These are phyloP conservation scores for Aureobasidium sp. DNA, from an alignment of 2,329 filamentous ascomycete species.

Conservation along the genomic window DNA sequence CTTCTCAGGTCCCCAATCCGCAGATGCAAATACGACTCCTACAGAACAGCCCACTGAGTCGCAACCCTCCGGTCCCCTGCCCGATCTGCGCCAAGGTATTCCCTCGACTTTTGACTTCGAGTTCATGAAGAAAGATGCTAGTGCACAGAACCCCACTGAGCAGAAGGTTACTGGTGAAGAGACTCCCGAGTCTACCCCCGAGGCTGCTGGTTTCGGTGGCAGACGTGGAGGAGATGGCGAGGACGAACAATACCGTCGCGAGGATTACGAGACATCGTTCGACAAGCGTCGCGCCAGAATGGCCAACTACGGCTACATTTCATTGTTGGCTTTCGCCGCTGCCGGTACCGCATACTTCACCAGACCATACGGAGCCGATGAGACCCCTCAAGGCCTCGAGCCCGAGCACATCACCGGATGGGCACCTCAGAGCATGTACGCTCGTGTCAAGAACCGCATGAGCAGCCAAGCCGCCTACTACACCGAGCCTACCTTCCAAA, in stretches of 20 bases:
- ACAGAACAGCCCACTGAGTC: constrained; percentile 30
- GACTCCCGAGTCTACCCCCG: constrained; percentile 16
- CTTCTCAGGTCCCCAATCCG: constrained; percentile 29
- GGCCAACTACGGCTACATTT: constrained; percentile 66
- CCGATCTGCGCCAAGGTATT: constrained; percentile 89
- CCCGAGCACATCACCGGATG: constrained; percentile 72
- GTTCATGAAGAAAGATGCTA: constrained; percentile 38
- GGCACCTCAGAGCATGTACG: constrained; percentile 68
- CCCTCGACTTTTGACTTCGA: constrained; percentile 84
- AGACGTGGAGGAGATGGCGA: constrained; percentile 22
- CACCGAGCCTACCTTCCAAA: constrained; percentile 89
- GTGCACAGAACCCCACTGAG: constrained; percentile 19
- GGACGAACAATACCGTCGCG: constrained; percentile 63
- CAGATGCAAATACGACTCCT: constrained; percentile 30
- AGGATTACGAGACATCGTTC: constrained; percentile 82
- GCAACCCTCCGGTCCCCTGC: constrained; percentile 54
- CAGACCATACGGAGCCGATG: constrained; percentile 75
- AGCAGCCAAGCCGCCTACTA: constrained; percentile 80
- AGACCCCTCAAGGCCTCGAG: constrained; percentile 46
- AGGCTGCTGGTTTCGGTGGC: constrained; percentile 25
- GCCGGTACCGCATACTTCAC: constrained; percentile 67
- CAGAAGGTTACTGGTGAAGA: constrained; percentile 25
- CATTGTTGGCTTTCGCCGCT: constrained; percentile 50
- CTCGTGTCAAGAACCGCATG: constrained; percentile 68
- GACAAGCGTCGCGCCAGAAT: constrained; percentile 73